Evolutionary conservation across 768 basidiomycete genomes (phyloP).

Genomic region (Tephrocybe sp.): DNA sequence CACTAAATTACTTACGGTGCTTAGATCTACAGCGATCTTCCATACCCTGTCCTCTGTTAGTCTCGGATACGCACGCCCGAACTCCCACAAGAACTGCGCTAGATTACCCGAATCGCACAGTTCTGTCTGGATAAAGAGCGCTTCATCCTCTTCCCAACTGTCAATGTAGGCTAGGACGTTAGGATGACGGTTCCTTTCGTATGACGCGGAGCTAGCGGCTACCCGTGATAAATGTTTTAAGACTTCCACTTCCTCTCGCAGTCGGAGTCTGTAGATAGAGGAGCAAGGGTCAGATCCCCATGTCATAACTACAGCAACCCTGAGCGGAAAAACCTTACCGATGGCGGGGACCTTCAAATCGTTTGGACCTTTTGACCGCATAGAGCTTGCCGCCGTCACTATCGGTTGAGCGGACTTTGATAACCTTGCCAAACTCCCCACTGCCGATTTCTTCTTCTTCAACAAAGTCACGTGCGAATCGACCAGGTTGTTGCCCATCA

Average conservation of each 20-base stretch:
- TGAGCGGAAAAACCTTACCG: conserved; percentile 44
- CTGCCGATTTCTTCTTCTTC: conserved; percentile 81
- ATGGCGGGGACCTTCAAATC: conserved; percentile 88
- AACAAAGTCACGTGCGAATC: conserved; percentile 79
- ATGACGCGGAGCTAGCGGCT: conserved; percentile 27
- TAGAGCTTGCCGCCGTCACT: conserved; percentile 52
- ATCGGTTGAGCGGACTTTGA: conserved; percentile 74
- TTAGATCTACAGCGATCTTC: conserved; percentile 92
- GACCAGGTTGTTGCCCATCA: conserved; percentile 50
- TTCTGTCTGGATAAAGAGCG: conserved; percentile 90
- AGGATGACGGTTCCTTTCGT: conserved; percentile 49
- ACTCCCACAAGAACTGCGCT: conserved; percentile 86
- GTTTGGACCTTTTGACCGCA: conserved; percentile 94
- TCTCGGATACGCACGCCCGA: conserved; percentile 78
- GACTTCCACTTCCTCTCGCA: conserved; percentile 93
- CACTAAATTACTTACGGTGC: conserved; percentile 61
- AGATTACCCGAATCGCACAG: conserved; percentile 93
- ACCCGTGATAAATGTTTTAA: conserved; percentile 66
- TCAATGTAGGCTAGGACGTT: conserved; percentile 89
- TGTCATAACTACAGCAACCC: conserved; percentile 27
- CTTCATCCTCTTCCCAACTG: conserved; percentile 93
- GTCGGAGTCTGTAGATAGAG: conserved; percentile 55
- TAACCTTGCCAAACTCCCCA: conserved; percentile 92
- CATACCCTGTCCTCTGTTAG: conserved; percentile 93
- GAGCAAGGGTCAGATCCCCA: conserved; percentile 18